Conservation (phyloP, 495 filamentous ascomycete species). For the Talaromyces adpressus region DNA sequence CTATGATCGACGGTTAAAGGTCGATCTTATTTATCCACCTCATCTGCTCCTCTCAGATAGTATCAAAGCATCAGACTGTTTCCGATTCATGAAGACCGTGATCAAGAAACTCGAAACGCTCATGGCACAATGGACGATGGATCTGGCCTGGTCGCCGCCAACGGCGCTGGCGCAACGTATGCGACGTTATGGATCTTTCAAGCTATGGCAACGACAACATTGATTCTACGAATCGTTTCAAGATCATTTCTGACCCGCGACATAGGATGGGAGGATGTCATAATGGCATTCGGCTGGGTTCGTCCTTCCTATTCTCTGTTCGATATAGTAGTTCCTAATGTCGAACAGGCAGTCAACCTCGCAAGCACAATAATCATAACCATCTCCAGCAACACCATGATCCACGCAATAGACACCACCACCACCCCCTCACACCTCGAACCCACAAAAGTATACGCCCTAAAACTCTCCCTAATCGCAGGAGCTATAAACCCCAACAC, state of each 20-base stretch:
- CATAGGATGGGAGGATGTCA: slow-evolving; percentile 1
- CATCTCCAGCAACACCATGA: background rate
- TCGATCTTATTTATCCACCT: background rate
- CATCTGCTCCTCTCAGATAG: background rate
- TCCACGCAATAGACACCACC: background rate
- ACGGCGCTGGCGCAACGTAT: background rate
- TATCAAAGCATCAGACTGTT: background rate
- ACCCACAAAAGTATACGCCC: background rate
- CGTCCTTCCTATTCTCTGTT: background rate
- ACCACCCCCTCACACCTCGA: background rate
- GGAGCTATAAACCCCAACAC: background rate
- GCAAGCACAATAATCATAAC: background rate
- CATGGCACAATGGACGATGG: background rate
- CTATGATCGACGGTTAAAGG: background rate
- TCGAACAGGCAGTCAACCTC: background rate
- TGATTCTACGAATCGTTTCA: slow-evolving; percentile 1
- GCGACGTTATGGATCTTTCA: background rate
- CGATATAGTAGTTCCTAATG: background rate
- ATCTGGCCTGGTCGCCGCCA: background rate
- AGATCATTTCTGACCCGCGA: background rate
- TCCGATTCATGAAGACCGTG: background rate
- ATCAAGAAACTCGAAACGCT: background rate
- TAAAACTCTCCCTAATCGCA: background rate
- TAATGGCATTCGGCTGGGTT: slow-evolving; percentile 4
- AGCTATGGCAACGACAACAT: background rate